Base-by-base conservation (phyloP, 192 early-diverging fungal species). In the Podila epigama region DNA sequence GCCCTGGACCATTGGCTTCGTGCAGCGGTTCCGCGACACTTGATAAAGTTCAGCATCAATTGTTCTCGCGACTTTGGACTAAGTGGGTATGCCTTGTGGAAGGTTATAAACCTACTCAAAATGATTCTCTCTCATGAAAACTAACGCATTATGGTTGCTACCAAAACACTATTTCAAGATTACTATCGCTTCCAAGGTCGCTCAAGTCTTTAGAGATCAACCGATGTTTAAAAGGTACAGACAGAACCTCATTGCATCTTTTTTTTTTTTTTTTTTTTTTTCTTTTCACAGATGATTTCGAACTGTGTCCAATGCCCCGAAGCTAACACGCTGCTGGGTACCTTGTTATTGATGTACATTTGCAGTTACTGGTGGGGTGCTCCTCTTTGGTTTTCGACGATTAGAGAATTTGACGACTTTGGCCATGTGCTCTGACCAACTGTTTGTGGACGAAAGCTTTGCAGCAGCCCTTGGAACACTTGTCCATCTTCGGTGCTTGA, bases 361-460 rank as follows among this genome's bases (percentile, higher is more conserved):
- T 32, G 34, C 32, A 69, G 68, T 69, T 7, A 69, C 29, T 10
- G 60, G 59, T 1, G 68, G 68, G 4, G 33, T 33, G 0, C 53
- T 69, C 8, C 25, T 37, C 0, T 40, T 48, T 31, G 68, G 59
- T 28, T 69, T 69, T 37, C 51, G 33, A 9, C 60, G 35, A 25
- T 15, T 69, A 16, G 39, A 51, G 18, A 69, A 62, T 41, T 20
- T 69, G 33, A 62, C 60, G 9, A 42, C 44, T 13, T 32, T 69
- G 28, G 54, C 68, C 20, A 22, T 69, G 41, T 69, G 68, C 27
- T 44, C 58, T 3, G 68, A 69, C 7, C 11, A 61, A 7, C 36
- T 69, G 20, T 69, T 69, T 33, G 60, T 51, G 29, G 68, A 69
- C 15, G 68, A 69, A 32, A 69, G 59, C 25, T 69, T 69, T 42